A percentile compares a stretch with the other conserved stretches of the same genome.
Evolutionary conservation across 306 rosid species (phyloP).

Genomic region (Cicer pinnatifidum): DNA sequence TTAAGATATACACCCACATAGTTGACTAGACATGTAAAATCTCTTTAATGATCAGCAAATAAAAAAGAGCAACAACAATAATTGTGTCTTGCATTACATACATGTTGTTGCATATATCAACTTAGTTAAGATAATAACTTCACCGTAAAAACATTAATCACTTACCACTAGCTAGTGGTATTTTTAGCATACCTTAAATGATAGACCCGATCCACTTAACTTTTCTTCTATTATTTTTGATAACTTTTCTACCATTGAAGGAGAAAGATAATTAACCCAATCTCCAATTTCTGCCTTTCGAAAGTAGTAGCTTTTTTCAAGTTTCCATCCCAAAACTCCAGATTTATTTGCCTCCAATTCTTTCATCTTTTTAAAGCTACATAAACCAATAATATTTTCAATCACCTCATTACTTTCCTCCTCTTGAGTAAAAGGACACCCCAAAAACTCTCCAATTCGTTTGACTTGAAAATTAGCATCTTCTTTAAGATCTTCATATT

Average conservation of each 20-base stretch:
- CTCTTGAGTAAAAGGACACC: constrained; percentile 47
- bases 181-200: too few relatives aligned
- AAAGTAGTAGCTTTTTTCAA: constrained; percentile 56
- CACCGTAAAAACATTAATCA: too few relatives aligned
- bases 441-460: constrained; percentile 54
- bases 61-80: too few relatives aligned
- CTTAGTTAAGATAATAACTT: too few relatives aligned
- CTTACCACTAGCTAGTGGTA: too few relatives aligned
- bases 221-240: constrained; percentile 54
- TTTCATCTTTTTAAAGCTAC: constrained; percentile 60
- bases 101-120: too few relatives aligned
- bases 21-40: too few relatives aligned
- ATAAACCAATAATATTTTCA: constrained; percentile 50
- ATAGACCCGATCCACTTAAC: constrained; percentile 22
- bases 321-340: constrained; percentile 41
- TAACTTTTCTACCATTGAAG: constrained; percentile 52
- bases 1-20: too few relatives aligned
- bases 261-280: constrained; percentile 60
- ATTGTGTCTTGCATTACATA: too few relatives aligned
- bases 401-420: constrained; percentile 53
- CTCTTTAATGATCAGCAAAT: too few relatives aligned
- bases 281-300: constrained; percentile 68
- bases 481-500: constrained; percentile 60
- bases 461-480: constrained; percentile 42
- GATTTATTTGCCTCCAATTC: constrained; percentile 52